Percentiles rank a stretch among this genome's conserved stretches.
phyloP scores from a whole-genome alignment of 139 green algal genomes.

The Desmodesmus armatus region DNA sequence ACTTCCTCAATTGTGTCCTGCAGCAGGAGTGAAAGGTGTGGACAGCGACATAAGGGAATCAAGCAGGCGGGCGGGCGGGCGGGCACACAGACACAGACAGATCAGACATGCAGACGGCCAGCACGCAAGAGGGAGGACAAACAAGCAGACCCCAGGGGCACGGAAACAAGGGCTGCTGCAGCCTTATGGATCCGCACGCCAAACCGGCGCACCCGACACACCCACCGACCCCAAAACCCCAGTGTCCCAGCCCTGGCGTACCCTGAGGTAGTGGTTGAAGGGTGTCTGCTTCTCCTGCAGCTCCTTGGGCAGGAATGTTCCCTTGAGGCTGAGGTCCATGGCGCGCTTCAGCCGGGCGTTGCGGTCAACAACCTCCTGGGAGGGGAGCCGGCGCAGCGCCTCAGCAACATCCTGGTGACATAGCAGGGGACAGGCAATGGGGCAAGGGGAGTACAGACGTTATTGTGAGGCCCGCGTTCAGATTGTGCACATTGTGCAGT shows the following conservation, averaged over 20 bases:
- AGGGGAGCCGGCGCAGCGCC: slow-evolving; percentile 89
- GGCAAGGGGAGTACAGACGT: not conserved
- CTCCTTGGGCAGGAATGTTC: slow-evolving; percentile 87
- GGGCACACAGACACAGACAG: not conserved
- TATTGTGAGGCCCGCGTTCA: not conserved
- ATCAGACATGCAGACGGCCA: not conserved
- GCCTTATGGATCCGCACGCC: no score
- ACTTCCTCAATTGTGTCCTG: slow-evolving; percentile 67
- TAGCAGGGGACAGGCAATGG: not conserved
- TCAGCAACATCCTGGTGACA: slow-evolving; percentile 89
- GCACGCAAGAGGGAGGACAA: not conserved
- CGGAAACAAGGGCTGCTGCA: no score
- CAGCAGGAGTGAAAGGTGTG: not conserved
- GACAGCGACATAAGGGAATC: not conserved
- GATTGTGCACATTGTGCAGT: no score
- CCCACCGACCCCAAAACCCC: no score
- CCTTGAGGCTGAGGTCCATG: slow-evolving; percentile 94
- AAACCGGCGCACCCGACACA: no score
- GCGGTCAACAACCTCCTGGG: slow-evolving; percentile 89
- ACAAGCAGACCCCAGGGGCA: no score
- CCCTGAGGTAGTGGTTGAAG: slow-evolving; percentile 89
- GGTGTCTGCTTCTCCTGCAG: slow-evolving; percentile 94
- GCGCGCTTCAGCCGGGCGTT: slow-evolving; percentile 95
- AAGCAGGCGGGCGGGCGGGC: not conserved
- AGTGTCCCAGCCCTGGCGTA: no score